phyloP scores from a whole-genome alignment of 305 asterid species.

The Fraxinus greggii region DNA sequence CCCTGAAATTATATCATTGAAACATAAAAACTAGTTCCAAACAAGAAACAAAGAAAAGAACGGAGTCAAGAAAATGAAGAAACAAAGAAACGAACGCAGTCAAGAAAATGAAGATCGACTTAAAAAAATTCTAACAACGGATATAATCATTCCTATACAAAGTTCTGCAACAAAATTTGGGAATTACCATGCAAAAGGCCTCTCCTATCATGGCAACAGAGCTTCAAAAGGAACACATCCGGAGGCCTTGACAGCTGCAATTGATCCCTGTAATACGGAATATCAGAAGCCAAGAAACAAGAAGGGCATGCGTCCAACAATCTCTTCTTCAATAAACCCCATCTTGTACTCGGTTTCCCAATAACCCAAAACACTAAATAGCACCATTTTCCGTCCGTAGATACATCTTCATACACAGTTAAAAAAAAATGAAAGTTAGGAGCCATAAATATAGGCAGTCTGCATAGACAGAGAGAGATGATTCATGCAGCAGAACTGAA shows the following conservation, averaged over 20 bases:
- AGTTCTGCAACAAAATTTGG: neutral
- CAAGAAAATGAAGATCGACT: neutral
- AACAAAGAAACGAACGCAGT: too few species aligned
- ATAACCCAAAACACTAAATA: slow-evolving; percentile 27
- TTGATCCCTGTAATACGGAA: neutral
- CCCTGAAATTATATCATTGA: neutral
- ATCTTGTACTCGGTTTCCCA: slow-evolving; percentile 17
- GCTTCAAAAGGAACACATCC: slow-evolving; percentile 25
- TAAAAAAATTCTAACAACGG: neutral
- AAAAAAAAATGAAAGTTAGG: neutral
- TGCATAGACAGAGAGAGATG: neutral
- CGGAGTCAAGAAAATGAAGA: neutral
- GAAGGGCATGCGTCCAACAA: slow-evolving; percentile 22
- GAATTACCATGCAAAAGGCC: slow-evolving; percentile 27
- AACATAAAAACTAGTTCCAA: neutral
- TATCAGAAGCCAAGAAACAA: slow-evolving; percentile 1
- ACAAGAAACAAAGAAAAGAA: neutral
- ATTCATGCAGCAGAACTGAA: neutral
- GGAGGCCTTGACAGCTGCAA: slow-evolving; percentile 19
- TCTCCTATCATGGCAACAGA: slow-evolving; percentile 24
- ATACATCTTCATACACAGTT: slow-evolving; percentile 18
- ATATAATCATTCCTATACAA: neutral
- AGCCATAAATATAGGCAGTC: neutral
- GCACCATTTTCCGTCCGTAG: slow-evolving; percentile 34
- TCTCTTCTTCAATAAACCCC: slow-evolving; percentile 29